Percentiles rank a stretch among this genome's conserved stretches.
Conservation (phyloP, 176 grass and related monocot species). For the Lolium rigidum region DNA sequence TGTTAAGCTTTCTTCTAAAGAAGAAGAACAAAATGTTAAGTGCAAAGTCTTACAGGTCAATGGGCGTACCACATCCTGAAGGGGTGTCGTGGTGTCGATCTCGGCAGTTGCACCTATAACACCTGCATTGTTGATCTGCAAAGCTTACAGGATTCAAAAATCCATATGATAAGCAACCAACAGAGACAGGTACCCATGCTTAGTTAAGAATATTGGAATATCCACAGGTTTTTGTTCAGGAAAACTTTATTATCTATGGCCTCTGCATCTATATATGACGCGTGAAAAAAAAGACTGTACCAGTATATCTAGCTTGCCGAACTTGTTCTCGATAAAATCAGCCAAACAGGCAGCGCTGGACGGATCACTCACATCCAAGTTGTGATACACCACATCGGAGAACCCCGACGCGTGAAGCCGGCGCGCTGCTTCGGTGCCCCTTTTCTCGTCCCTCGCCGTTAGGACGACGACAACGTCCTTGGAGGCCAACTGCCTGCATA, state of each 20-base stretch:
- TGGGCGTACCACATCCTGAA: conserved; percentile 37
- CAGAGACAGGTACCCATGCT: too few species aligned
- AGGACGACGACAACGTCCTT: conserved; percentile 55
- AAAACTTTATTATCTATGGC: too few species aligned
- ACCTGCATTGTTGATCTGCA: conserved; percentile 57
- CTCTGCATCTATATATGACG: too few species aligned
- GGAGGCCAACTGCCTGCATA: conserved; percentile 54
- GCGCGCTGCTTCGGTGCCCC: conserved; percentile 34
- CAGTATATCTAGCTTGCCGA: conserved; percentile 62
- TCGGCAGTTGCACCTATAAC: conserved; percentile 43
- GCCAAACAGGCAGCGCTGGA: conserved; percentile 37
- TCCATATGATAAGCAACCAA: neutral
- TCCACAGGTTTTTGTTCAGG: too few species aligned
- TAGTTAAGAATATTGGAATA: too few species aligned
- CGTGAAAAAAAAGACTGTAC: neutral
- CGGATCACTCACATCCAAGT: conserved; percentile 51
- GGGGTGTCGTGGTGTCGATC: conserved; percentile 4
- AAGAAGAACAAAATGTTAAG: neutral
- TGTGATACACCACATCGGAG: conserved; percentile 46
- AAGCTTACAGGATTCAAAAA: neutral
- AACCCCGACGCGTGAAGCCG: conserved; percentile 38
- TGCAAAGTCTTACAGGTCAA: neutral
- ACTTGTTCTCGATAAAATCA: conserved; percentile 52
- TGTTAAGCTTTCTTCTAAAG: neutral
- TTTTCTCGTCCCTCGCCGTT: conserved; percentile 57